Base-by-base conservation (phyloP, 495 filamentous ascomycete species). In the Talaromyces trachyspermus region DNA sequence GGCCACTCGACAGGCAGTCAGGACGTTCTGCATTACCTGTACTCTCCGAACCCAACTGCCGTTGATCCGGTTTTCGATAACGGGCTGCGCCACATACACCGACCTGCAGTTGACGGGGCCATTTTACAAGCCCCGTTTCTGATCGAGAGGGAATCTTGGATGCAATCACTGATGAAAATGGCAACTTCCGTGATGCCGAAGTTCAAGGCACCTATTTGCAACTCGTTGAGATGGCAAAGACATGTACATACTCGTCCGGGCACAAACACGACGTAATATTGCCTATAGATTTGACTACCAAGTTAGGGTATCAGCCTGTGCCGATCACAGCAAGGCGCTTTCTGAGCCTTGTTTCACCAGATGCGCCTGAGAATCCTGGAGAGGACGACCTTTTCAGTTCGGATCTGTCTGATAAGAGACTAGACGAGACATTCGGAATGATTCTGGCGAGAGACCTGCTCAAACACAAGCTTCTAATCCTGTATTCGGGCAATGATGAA, bases 321-420 rank as follows among this genome's bases (percentile, higher is more conserved):
- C 78, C 79, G 2, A 63, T 86, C 10, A 79, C 81, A 12, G 87
- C 86, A 1, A 56, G 63, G 36, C 59, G 91, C 49, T 90, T 85
- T 74, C 58, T 79, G 22, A 78, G 79, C 46, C 70, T 96, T 18
- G 75, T 72, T 5, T 80, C 74, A 30, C 71, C 73, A 1, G 73
- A 74, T 20, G 70, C 65, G 38, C 64, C 76, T 22, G 55, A 79
- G 62, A 50, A 61, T 23, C 73, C 69, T 4, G 84, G 86, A 10
- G 82, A 83, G 39, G 91, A 98, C 64, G 92, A 97, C 61, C 84
- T 85, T 52, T 98, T 96, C 66, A 87, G 83, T 49, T 85, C 85
- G 5, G 87, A 91, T 60, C 65, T 95, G 37, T 58, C 62, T 0
- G 81, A 86, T 39, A 63, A 76, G 40, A 62, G 72, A 44, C 62